Evolutionary conservation across 73 alveolate species (phyloP), one percentile per base, ranked within the genome.

Genomic region (Paramecium biaurelia): DNA sequence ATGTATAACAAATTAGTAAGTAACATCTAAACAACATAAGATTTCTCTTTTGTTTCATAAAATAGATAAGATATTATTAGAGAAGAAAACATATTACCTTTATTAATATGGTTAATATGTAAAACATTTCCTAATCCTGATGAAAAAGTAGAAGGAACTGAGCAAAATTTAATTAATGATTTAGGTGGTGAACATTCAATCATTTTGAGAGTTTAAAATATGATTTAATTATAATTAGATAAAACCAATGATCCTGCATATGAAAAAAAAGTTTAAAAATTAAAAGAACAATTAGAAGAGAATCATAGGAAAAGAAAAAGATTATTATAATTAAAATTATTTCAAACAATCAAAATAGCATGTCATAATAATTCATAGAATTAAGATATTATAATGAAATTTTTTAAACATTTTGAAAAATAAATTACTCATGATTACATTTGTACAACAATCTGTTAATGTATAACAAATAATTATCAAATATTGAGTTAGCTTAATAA

Each of bases 51-150:
- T 79, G 76, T 45, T 10, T 79, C 90, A 24, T 30, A 79, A 79
- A 79, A 34, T 79, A 79, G 90, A 43, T 43, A 79, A 18, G 74
- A 79, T 43, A 79, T 79, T 24, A 43, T 79, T 0, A 79, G 90
- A 23, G 90, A 79, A 24, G 90, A 79, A 79, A 79, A 42, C 37
- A 47, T 79, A n/a, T 20, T 79, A 18, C 90, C 90, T 18, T 47
- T 79, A 79, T 79, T 79, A 21, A 23, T 79, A 20, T 79, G 90
- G 90, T 24, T 79, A 2, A 42, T 79, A 11, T 30, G 45, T 79
- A 79, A 20, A 20, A 30, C 90, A 42, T 79, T 79, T 30, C 90
- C 90, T 24, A 30, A 21, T 7, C 76, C 74, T 42, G 45, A 24
- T 41, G 90, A 79, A 79, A 79, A 24, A 45, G 37, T 79, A 23